Evolutionary conservation across 805 yeast species (phyloP).

Genomic region (Saturnispora sekii): DNA sequence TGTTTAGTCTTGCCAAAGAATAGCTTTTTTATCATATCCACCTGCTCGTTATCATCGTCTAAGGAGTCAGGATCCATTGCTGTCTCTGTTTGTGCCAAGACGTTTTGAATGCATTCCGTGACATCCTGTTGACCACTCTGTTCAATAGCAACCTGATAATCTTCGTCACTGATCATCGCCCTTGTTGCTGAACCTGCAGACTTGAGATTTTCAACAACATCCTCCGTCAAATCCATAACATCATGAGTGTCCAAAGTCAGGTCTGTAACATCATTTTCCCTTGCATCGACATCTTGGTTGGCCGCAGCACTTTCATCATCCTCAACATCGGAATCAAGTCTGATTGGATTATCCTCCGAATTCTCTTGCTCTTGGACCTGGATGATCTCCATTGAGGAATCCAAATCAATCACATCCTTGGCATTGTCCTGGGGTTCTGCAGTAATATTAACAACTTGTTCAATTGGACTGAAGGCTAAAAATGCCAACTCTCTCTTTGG

Average conservation of each 20-base stretch:
- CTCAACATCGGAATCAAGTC: background rate
- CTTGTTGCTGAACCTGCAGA: background rate
- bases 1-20: conserved; percentile 86
- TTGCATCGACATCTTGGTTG: no score
- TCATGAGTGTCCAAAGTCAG: conserved; percentile 2
- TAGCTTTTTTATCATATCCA: conserved; percentile 66
- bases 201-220: background rate
- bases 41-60: conserved; percentile 72
- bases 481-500: conserved; percentile 83
- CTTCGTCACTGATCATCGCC: conserved; percentile 42
- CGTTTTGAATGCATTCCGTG: conserved; percentile 94
- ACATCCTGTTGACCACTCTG: conserved; percentile 95
- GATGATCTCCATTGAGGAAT: no score
- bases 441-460: conserved; percentile 52
- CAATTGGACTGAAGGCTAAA: conserved; percentile 70
- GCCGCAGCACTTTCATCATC: background rate
- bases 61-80: conserved; percentile 60
- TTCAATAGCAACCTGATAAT: conserved; percentile 65
- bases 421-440: conserved; percentile 12
- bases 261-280: conserved; percentile 6
- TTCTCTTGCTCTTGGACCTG: no score
- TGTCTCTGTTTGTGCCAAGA: conserved; percentile 81
- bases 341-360: background rate
- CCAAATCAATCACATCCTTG: background rate
- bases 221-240: background rate